Base-by-base conservation (phyloP, 768 basidiomycete genomes). In the Termitomyces sp. region DNA sequence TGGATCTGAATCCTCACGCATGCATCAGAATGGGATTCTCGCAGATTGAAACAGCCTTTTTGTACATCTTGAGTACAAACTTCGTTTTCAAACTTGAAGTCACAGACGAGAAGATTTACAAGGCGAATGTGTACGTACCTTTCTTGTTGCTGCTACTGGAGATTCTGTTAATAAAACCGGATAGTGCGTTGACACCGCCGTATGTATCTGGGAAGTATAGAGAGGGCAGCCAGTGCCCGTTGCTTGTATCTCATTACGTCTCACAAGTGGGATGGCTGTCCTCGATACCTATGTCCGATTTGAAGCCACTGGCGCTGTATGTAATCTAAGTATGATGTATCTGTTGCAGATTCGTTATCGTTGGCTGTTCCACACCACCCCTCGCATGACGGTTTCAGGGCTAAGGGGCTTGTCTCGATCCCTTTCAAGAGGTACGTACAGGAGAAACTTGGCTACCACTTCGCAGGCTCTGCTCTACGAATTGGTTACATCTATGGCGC, bases 1-100 rank as follows among this genome's bases (percentile, higher is more conserved):
- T 4, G 21, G 32, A 50, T 52, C 16, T n/a, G n/a, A n/a, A n/a
- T n/a, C n/a, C 58, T 50, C 53, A 93, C 92, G 87, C 89, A 1
- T 93, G 92, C 66, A 88, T 92, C 48, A 92, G 91, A 3, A 77
- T 89, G 74, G 82, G 86, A 23, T 91, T 94, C 68, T 90, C 91
- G 5, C 73, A 92, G 67, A 89, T 92, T 53, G 90, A 94, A 73
- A 85, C 90, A 72, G 78, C 82, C 0, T 86, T 93, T 66, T 64
- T 91, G 9, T 90, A 83, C 63, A 78, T 85, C 50, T 76, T 93
- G 21, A 62, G 93, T 44, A 84, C 84, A 12, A 79, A 82, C 63
- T 93, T 91, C 62, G 74, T 70, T 6, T 92, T 87, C 63, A 59
- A 67, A n/a, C n/a, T n/a, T n/a, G n/a, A n/a, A n/a, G 67, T 76